Evolutionary conservation across 1,284 basidiomycete species (phyloP).

Genomic region (Veloporphyrellus conicus): DNA sequence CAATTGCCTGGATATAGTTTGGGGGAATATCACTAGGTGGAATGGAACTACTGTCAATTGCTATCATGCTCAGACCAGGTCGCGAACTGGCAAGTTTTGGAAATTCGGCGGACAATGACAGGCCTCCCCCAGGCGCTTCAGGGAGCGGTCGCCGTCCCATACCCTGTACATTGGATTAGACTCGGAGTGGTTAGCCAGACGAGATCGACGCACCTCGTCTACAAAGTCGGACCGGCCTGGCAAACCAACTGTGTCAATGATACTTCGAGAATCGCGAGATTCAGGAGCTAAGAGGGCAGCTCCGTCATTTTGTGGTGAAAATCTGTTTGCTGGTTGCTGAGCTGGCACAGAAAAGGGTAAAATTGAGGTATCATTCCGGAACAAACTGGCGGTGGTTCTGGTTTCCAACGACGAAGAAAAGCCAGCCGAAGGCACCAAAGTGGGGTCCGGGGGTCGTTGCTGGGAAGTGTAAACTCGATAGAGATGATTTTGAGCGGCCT

Average conservation of each 20-base stretch:
- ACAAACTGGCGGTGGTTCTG: conserved; percentile 10
- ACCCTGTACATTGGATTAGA: neutral
- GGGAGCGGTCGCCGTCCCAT: conserved; percentile 24
- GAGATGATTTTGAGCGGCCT: conserved; percentile 13
- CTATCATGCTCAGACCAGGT: conserved; percentile 3
- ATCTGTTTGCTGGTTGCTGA: conserved; percentile 7
- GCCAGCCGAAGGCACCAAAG: conserved; percentile 5
- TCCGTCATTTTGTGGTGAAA: neutral
- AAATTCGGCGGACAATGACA: conserved; percentile 17
- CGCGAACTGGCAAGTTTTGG: conserved; percentile 14
- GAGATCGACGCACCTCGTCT: conserved; percentile 22
- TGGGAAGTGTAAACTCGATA: conserved; percentile 15
- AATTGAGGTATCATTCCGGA: conserved; percentile 7
- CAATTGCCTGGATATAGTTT: conserved; percentile 23
- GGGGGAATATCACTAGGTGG: conserved; percentile 20
- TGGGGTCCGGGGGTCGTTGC: neutral
- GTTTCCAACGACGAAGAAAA: conserved; percentile 22
- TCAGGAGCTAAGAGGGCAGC: neutral
- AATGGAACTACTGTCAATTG: conserved; percentile 12
- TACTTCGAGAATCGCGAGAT: conserved; percentile 13
- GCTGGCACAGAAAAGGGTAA: conserved; percentile 1
- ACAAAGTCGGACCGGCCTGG: neutral
- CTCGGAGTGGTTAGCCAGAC: neutral
- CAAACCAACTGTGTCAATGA: conserved; percentile 5
- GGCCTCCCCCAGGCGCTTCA: conserved; percentile 21